Evolutionary conservation across 495 filamentous ascomycete genomes (phyloP).

Genomic region (Aspergillus indologenus): DNA sequence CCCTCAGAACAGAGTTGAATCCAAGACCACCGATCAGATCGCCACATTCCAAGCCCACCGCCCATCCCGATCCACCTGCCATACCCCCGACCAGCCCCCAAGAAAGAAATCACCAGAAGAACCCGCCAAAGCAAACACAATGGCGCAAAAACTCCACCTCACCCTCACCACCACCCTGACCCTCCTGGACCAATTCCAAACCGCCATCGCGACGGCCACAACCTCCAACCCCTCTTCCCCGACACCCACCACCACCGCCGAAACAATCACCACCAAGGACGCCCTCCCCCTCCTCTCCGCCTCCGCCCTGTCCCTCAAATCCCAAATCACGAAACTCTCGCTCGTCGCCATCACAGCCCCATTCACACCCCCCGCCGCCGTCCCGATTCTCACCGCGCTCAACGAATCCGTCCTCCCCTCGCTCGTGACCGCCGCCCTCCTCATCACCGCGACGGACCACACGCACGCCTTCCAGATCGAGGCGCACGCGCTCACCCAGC

Average conservation of each 20-base stretch:
- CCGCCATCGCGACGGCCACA: constrained; percentile 28
- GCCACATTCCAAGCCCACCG: no score
- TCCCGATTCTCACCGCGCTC: constrained; percentile 61
- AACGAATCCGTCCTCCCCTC: constrained; percentile 65
- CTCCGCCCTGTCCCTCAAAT: constrained; percentile 63
- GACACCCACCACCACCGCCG: neutral
- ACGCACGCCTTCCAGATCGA: constrained; percentile 59
- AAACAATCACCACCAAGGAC: constrained; percentile 32
- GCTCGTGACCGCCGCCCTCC: constrained; percentile 63
- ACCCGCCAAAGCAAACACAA: constrained; percentile 22
- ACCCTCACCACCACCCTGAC: constrained; percentile 31
- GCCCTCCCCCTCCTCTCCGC: constrained; percentile 63
- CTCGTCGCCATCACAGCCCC: constrained; percentile 80
- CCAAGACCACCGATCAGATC: no score
- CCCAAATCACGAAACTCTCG: constrained; percentile 82
- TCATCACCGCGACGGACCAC: constrained; percentile 56
- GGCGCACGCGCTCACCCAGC: constrained; percentile 29
- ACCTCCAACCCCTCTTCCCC: constrained; percentile 8
- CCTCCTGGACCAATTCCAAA: constrained; percentile 39
- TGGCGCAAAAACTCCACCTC: constrained; percentile 37
- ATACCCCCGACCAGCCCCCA: neutral
- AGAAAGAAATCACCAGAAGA: neutral
- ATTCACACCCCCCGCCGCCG: constrained; percentile 74
- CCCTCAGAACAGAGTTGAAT: no score
- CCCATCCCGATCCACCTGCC: neutral